Base-by-base conservation (phyloP, 768 basidiomycete species). In the Atractiella rhizophila region DNA sequence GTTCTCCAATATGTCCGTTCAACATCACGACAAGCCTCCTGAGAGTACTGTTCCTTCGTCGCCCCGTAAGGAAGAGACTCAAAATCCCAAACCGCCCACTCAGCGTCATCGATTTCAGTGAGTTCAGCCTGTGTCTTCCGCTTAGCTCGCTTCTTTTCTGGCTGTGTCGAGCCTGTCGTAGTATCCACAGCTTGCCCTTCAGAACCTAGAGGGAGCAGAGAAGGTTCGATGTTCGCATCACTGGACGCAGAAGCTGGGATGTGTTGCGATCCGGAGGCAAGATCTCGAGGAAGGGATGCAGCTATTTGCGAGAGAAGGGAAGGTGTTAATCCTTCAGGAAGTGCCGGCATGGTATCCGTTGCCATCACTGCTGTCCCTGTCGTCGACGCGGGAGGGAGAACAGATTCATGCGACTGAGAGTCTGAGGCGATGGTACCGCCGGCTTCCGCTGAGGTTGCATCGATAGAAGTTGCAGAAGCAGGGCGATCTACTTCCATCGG, bases 1-100 rank as follows among this genome's bases (percentile, higher is more conserved):
- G 78, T 83, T 39, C 85, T 66, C 91, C 91, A 98, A 59, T 73
- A 94, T 40, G 74, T 68, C 24, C 85, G 66, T 60, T 94, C 86
- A 16, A 96, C 66, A 46, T 74, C 72, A 45, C 71, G 68, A 56
- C 86, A 91, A 45, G 80, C 77, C 46, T 88, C 83, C 11, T 69
- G 66, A 0, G 79, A 85, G 52, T 85, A 98, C 56, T 94, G 83
- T 13, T 66, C 61, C 0, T 18, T 24, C 24, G 10, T 30, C 52
- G 45, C 47, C 26, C 49, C 51, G 26, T 49, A 40, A 13, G 54
- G 50, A 2, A 53, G 28, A 24, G 39, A 43, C 16, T 41, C 20
- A 28, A 44, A 53, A 35, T 46, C 34, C 37, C 53, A 54, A 6
- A 38, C 44, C 2, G 35, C n/a, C 52, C 52, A 55, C 28, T 54